Percentiles rank a stretch among this genome's conserved stretches.
Evolutionary conservation across 768 basidiomycete genomes (phyloP).

Genomic region (Naganishia vaughanmartiniae): DNA sequence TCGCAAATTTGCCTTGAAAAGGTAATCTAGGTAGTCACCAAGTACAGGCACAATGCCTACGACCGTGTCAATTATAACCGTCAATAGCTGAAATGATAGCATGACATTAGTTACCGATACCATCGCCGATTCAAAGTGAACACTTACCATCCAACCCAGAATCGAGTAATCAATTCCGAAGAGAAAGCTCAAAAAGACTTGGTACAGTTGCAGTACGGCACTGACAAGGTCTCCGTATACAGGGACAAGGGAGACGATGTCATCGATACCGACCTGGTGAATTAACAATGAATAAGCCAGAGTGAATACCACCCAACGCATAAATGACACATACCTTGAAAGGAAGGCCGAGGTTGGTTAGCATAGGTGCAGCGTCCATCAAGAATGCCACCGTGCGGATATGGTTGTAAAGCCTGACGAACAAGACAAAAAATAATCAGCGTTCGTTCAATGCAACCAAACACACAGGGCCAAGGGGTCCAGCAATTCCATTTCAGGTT

Average conservation of each 20-base stretch:
- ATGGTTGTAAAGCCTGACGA: conserved; percentile 49
- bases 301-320: not conserved
- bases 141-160: conserved; percentile 46
- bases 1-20: conserved; percentile 51
- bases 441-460: conserved; percentile 3
- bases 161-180: conserved; percentile 42
- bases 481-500: not conserved
- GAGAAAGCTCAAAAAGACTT: conserved; percentile 49
- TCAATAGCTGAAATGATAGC: conserved; percentile 35
- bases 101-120: not conserved
- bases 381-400: conserved; percentile 50
- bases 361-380: conserved; percentile 50
- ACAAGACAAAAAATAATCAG: not conserved
- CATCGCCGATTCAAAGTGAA: not conserved
- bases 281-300: not conserved
- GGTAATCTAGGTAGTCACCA: conserved; percentile 51
- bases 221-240: conserved; percentile 50
- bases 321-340: conserved; percentile 44
- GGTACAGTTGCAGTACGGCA: conserved; percentile 49
- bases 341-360: conserved; percentile 49
- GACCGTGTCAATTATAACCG: conserved; percentile 46
- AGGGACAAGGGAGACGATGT: conserved; percentile 49
- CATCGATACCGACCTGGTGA: conserved; percentile 49
- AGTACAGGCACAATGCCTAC: conserved; percentile 49
- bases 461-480: not conserved